Percentiles rank a stretch among this genome's conserved stretches.
Conservation (phyloP, 2,329 filamentous ascomycete species). For the Penicillium nordicum region DNA sequence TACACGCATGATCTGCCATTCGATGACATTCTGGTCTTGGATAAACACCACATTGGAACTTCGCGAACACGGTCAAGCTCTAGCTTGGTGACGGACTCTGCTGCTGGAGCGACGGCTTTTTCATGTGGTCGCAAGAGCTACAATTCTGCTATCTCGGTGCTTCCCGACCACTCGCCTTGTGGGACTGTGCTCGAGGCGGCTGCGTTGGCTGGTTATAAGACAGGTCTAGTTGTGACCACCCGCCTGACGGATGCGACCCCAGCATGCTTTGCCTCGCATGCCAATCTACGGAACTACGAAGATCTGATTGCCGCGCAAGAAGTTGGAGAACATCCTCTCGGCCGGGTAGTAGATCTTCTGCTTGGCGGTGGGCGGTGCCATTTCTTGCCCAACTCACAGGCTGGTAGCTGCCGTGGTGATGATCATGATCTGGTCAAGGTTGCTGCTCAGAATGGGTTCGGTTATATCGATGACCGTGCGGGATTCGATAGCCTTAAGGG, state of each 20-base stretch:
- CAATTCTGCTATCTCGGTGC: conserved; percentile 89
- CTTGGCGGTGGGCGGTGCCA: conserved; percentile 90
- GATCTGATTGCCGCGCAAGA: conserved; percentile 92
- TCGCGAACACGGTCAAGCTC: conserved; percentile 81
- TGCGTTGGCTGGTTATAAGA: conserved; percentile 85
- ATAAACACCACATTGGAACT: conserved; percentile 85
- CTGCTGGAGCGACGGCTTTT: conserved; percentile 95
- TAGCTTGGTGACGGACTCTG: conserved; percentile 88
- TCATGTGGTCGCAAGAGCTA: conserved; percentile 92
- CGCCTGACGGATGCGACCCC: conserved; percentile 94
- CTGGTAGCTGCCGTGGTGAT: conserved; percentile 78
- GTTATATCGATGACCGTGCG: conserved; percentile 67
- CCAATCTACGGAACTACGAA: conserved; percentile 72
- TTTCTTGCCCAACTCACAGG: conserved; percentile 78
- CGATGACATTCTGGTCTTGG: conserved; percentile 73
- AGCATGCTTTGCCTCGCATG: conserved; percentile 90
- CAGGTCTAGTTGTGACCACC: conserved; percentile 91
- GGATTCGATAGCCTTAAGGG: conserved; percentile 72
- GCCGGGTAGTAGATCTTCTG: conserved; percentile 85
- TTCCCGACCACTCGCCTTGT: conserved; percentile 81
- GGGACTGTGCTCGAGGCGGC: conserved; percentile 92
- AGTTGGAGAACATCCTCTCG: conserved; percentile 80
- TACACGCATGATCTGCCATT: conserved; percentile 68
- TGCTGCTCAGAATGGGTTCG: conserved; percentile 76
- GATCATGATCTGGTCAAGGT: conserved; percentile 69